Evolutionary conservation across 2,329 filamentous ascomycete species (phyloP), one percentile per base, ranked within the genome.

Genomic region (Scedosporium minutisporum): DNA sequence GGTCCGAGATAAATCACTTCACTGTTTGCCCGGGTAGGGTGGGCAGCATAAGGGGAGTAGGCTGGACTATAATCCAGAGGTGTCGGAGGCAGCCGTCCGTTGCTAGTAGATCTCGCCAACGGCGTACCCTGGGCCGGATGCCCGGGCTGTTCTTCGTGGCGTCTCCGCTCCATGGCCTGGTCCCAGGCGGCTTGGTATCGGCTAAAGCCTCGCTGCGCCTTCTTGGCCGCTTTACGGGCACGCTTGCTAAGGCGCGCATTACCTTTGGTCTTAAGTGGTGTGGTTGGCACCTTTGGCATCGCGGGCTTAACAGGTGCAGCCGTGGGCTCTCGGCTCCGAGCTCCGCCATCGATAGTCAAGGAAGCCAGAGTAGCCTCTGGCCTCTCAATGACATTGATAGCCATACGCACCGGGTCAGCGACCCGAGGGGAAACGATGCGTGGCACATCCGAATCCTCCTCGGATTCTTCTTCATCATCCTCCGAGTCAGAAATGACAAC

Each of bases 401-500:
- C 55, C 27, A 38, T 29, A 7, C 33, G 44, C 10, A 18, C 58
- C 14, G 33, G 33, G 14, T 29, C 57, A n/a, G 58, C 21, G 14
- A 27, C 41, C 7, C 21, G 55, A 44, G 60, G 55, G 14, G 61
- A 62, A 14, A 58, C 21, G n/a, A 62, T 14, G 41, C n/a, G 18
- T 16, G 59, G 38, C 21, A 63, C 64, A 18, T 61, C 60, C 12
- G 29, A 55, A 16, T 65, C 60, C 14, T 63, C 60, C 4, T 42
- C 60, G 42, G 42, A 44, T 3, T 75, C 72, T 4, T 74, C 75
- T 4, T 75, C 75, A 3, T 77, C 78, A 48, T 76, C 79, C 68
- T 85, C 82, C 4, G 79, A 79, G 67, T 85, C 83, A n/a, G 83
- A 85, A 55, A 88, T 86, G 68, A 87, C 81, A 61, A 88, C 83